Base-by-base conservation (phyloP, 73 alveolate genomes). In the Paramecium sonneborni region DNA sequence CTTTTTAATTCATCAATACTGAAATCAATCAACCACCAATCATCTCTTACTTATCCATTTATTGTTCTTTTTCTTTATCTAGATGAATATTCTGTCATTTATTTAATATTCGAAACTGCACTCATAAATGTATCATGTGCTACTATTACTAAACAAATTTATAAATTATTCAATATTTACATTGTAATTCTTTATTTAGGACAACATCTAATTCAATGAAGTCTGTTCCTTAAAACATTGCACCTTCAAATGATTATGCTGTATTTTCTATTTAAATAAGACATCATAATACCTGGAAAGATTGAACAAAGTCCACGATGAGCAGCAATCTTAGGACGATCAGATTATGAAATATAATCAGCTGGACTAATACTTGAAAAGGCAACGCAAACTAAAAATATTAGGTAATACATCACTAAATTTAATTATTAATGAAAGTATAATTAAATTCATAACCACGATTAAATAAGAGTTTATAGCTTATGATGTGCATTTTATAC, bases 121-220 rank as follows among this genome's bases (percentile, higher is more conserved):
- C 39, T 12, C 57, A 72, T 30, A 72, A 28, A 72, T 35, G 86
- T 72, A 72, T 72, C 86, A 72, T 72, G 86, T 72, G 86, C 90
- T 3, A 79, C 90, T 12, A 72, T 72, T 18, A 72, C 86, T 72
- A 72, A 14, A n/a, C 4, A 18, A 7, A 57, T 18, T 0, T 5
- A 44, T 44, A 0, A 44, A 14, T 14, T 1, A 9, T 11, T 44
- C 1, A 44, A 44, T 44, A 44, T 9, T 9, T 76, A 76, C 88
- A 41, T 41, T 76, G 21, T 24, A 24, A 18, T 7, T 76, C 88
- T 26, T 76, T 76, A 76, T 76, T 76, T 4, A 76, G 26, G 6
- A 76, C 88, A 37, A 76, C 88, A 76, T 76, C 88, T 39, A 76
- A 76, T 41, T 76, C 88, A 41, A 76, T 76, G 20, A 76, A 76